Conservation (phyloP, 176 grass and related monocot genomes). For the Raddia guianensis region DNA sequence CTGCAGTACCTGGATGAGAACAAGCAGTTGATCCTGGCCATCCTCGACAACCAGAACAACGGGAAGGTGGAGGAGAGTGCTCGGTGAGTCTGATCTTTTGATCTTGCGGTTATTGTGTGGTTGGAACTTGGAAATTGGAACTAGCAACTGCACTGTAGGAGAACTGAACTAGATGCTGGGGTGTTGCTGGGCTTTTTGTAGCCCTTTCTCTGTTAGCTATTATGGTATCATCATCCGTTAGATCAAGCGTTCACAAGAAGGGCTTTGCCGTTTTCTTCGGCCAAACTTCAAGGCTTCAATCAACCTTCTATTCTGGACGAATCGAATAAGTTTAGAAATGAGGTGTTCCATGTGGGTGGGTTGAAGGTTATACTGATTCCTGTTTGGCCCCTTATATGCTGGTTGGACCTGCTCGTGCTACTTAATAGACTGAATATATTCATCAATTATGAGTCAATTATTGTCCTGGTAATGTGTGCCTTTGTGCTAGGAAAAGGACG, state of each 20-base stretch:
- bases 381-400: background rate
- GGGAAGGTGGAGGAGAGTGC: slow-evolving; percentile 95
- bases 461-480: slow-evolving; percentile 1
- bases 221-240: background rate
- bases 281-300: background rate
- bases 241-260: background rate
- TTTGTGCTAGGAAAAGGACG: slow-evolving; percentile 12
- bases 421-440: background rate
- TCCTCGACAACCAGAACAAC: slow-evolving; percentile 97
- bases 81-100: slow-evolving; percentile 56
- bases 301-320: background rate
- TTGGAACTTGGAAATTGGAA: background rate
- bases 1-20: slow-evolving; percentile 99
- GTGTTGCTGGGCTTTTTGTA: slow-evolving; percentile 4
- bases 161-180: slow-evolving; percentile 2
- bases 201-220: background rate
- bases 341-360: background rate
- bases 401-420: background rate
- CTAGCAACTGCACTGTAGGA: background rate
- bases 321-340: background rate
- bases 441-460: background rate
- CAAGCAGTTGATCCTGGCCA: slow-evolving; percentile 97
- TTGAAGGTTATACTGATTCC: background rate
- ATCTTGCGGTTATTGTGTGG: background rate
- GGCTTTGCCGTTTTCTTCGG: background rate